These are phyloP conservation scores for Ophiostoma sp. DNA, from an alignment of 2,329 filamentous ascomycete genomes.

Conservation along the genomic window DNA sequence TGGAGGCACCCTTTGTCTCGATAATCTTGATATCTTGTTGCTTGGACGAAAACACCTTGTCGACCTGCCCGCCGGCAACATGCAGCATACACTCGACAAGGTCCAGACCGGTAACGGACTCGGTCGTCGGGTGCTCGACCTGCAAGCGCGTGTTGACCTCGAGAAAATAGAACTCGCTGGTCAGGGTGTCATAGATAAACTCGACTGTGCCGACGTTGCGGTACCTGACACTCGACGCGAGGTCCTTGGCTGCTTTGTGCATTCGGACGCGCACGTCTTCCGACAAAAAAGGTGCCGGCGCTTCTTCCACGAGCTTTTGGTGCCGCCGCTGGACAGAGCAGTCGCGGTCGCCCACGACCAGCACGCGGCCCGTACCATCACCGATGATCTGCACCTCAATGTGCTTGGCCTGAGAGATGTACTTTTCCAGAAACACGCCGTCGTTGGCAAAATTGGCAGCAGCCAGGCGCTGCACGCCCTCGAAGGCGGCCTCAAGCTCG, in stretches of 20 bases:
- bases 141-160: conserved; percentile 84
- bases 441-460: conserved; percentile 55
- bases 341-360: conserved; percentile 60
- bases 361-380: conserved; percentile 52
- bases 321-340: conserved; percentile 63
- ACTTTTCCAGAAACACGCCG: conserved; percentile 60
- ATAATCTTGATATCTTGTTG: background rate
- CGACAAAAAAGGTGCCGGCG: conserved; percentile 56
- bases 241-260: conserved; percentile 30
- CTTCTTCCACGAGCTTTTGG: conserved; percentile 68
- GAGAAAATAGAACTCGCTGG: conserved; percentile 73
- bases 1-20: conserved; percentile 24
- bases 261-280: conserved; percentile 30
- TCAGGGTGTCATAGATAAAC: conserved; percentile 78
- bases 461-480: conserved; percentile 46
- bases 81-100: conserved; percentile 53
- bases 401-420: conserved; percentile 56
- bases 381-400: conserved; percentile 66
- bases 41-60: background rate
- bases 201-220: conserved; percentile 42
- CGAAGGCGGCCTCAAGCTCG: conserved; percentile 42
- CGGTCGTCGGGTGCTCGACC: conserved; percentile 76
- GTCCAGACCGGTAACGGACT: conserved; percentile 70
- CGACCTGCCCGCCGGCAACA: conserved; percentile 30
- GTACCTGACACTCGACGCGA: conserved; percentile 31